These are phyloP conservation scores for Orbilia ellipsospora DNA, from an alignment of 2,329 filamentous ascomycete genomes.

Conservation along the genomic window DNA sequence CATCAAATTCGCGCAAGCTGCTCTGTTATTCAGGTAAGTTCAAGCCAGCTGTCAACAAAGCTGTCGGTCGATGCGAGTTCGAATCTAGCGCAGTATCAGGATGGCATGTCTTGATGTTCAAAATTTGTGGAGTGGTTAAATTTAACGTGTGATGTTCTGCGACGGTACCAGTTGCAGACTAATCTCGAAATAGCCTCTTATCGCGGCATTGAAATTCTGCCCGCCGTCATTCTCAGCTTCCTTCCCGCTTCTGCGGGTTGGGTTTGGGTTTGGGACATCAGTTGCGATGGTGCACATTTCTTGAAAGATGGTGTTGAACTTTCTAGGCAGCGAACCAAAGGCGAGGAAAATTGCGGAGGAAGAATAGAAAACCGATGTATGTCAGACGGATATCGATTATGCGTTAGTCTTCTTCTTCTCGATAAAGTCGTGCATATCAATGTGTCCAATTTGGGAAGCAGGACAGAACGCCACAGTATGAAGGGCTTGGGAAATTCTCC, in stretches of 20 bases:
- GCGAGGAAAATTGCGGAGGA: slow-evolving; percentile 6
- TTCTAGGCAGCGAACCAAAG: slow-evolving; percentile 30
- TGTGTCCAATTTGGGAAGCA: background rate
- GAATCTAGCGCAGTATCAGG: too few relatives aligned
- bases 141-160: background rate
- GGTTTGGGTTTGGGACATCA: slow-evolving; percentile 1
- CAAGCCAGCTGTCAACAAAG: too few relatives aligned
- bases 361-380: slow-evolving; percentile 27
- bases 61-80: too few relatives aligned
- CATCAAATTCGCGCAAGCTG: too few relatives aligned
- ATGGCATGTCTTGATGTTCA: background rate
- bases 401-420: slow-evolving; percentile 9
- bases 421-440: background rate
- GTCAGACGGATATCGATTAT: slow-evolving; percentile 43
- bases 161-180: background rate
- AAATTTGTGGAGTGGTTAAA: too few relatives aligned
- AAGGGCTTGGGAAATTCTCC: background rate
- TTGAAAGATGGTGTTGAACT: background rate
- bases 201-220: background rate
- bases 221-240: background rate
- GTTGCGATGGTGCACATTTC: background rate
- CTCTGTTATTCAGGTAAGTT: too few relatives aligned
- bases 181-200: background rate
- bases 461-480: background rate
- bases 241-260: slow-evolving; percentile 12